phyloP scores from a whole-genome alignment of 192 early-diverging fungal species.

The Pilaira anomala region DNA sequence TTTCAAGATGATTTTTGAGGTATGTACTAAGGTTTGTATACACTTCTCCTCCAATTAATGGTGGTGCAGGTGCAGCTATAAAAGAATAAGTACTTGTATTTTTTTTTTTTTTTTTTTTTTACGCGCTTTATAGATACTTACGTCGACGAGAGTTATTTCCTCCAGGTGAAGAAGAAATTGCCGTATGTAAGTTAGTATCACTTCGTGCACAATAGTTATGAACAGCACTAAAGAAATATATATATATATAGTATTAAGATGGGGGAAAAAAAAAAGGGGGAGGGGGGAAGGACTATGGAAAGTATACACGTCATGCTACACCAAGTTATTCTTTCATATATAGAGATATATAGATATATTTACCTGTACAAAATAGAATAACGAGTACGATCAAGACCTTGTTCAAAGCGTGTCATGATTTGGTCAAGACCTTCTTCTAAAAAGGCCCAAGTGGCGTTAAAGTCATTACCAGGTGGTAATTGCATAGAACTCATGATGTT shows the following conservation, averaged over 20 bases:
- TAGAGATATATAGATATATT: too few species aligned
- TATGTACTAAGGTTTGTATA: slow-evolving; percentile 50
- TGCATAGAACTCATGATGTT: slow-evolving; percentile 29
- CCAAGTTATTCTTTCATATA: neutral
- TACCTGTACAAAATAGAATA: slow-evolving; percentile 90
- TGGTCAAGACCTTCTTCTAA: slow-evolving; percentile 75
- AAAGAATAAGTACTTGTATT: neutral
- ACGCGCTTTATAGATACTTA: neutral
- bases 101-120: too few species aligned
- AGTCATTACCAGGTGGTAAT: slow-evolving; percentile 50
- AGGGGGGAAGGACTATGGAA: neutral
- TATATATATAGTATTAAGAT: too few species aligned
- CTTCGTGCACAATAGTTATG: slow-evolving; percentile 31
- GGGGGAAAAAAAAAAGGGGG: neutral
- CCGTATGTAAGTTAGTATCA: slow-evolving; percentile 7
- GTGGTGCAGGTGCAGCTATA: slow-evolving; percentile 35
- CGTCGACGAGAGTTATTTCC: neutral
- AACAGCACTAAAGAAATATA: slow-evolving; percentile 16
- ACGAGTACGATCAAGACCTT: slow-evolving; percentile 67
- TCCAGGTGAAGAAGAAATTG: neutral
- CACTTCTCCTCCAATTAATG: slow-evolving; percentile 54
- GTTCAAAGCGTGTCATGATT: slow-evolving; percentile 73
- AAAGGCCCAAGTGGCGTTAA: slow-evolving; percentile 67
- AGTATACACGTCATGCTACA: neutral
- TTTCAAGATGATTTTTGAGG: slow-evolving; percentile 55